Evolutionary conservation across 148 eudicot genomes (phyloP).

Genomic region (Cornus controversa): DNA sequence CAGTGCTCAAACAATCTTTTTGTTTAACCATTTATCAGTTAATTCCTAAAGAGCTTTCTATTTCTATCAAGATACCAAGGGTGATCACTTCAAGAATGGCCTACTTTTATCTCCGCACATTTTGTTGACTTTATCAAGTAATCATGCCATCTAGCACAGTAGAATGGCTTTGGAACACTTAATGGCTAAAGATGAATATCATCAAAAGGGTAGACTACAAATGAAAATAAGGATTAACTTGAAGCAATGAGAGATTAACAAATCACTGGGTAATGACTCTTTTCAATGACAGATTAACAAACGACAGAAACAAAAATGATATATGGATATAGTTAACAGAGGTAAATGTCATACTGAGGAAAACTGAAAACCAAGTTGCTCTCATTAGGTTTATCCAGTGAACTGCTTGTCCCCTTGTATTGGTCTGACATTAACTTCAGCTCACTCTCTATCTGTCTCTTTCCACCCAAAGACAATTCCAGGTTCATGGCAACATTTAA

Average conservation of each 20-base stretch:
- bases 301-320: background rate
- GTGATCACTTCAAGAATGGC: too few species aligned
- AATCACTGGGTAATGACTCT: too few species aligned
- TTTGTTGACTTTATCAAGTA: too few species aligned
- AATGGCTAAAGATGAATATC: background rate
- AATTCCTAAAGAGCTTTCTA: too few species aligned
- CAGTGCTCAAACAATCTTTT: too few species aligned
- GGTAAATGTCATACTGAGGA: constrained; percentile 33
- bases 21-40: too few species aligned
- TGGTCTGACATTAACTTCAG: constrained; percentile 33
- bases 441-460: constrained; percentile 69
- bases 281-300: background rate
- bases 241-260: too few species aligned
- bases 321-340: background rate
- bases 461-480: constrained; percentile 64
- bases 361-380: constrained; percentile 18
- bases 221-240: background rate
- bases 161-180: background rate
- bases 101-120: too few species aligned
- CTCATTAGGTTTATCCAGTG: constrained; percentile 22
- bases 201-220: background rate
- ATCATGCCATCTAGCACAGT: too few species aligned
- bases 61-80: too few species aligned
- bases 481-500: constrained; percentile 48
- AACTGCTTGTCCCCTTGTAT: constrained; percentile 18